These are phyloP conservation scores for Rubus parviflorus DNA, from an alignment of 306 rosid species.

Conservation along the genomic window DNA sequence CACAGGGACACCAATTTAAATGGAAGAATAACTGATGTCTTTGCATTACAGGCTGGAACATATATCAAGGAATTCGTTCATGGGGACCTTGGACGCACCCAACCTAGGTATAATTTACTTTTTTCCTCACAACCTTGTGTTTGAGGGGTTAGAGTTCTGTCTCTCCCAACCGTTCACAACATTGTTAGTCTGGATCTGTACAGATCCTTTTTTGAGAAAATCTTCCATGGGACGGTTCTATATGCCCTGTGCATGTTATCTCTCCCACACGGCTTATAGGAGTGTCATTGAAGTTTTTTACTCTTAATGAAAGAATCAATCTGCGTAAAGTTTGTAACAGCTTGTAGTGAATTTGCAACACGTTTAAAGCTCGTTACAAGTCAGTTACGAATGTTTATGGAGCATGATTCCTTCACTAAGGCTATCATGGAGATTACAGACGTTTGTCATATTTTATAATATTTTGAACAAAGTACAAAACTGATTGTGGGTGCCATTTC, in stretches of 20 bases:
- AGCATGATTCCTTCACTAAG: not conserved
- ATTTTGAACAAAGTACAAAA: too few species aligned
- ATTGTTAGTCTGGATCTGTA: not conserved
- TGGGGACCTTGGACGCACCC: slow-evolving; percentile 91
- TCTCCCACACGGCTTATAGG: not conserved
- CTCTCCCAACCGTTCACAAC: too few species aligned
- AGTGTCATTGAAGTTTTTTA: not conserved
- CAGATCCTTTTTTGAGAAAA: not conserved
- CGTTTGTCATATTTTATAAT: too few species aligned
- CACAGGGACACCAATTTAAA: not conserved
- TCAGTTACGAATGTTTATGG: not conserved
- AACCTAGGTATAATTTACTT: slow-evolving; percentile 66
- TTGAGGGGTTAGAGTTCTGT: not conserved
- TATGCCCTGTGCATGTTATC: not conserved
- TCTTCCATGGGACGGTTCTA: not conserved
- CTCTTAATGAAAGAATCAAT: too few species aligned
- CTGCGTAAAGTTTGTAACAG: too few species aligned
- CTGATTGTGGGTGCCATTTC: too few species aligned
- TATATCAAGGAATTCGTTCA: slow-evolving; percentile 95
- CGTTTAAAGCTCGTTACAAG: not conserved
- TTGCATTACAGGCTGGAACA: slow-evolving; percentile 76
- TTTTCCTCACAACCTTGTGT: slow-evolving; percentile 1
- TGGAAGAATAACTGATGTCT: slow-evolving; percentile 1
- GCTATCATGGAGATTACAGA: not conserved
- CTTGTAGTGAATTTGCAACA: too few species aligned